phyloP scores from a whole-genome alignment of 176 grass and related monocot species.

The Triticum timopheevii region DNA sequence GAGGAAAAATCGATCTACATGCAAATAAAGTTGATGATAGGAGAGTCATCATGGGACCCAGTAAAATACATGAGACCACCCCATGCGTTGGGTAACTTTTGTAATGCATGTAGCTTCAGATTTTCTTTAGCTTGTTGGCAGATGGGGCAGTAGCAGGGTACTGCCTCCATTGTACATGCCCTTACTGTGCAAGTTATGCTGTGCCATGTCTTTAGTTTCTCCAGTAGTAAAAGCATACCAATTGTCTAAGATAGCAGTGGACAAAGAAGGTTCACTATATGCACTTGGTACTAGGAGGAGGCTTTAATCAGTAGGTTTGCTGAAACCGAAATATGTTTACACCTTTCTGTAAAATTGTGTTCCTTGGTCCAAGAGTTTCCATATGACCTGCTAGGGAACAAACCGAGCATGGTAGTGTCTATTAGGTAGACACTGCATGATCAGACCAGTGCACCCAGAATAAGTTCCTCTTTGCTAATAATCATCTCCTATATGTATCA shows the following conservation, averaged over 20 bases:
- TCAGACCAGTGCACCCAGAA: neutral
- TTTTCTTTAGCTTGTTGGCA: too few species aligned
- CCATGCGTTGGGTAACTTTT: too few species aligned
- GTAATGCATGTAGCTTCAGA: too few species aligned
- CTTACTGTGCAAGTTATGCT: conserved; percentile 24
- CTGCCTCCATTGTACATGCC: too few species aligned
- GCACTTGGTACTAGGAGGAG: neutral
- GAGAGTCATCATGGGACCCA: too few species aligned
- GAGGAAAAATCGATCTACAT: too few species aligned
- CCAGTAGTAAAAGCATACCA: neutral
- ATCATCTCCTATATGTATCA: neutral
- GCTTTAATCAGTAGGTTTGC: neutral
- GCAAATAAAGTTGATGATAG: too few species aligned
- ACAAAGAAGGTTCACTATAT: conserved; percentile 17
- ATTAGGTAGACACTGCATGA: conserved; percentile 1
- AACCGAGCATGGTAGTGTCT: neutral
- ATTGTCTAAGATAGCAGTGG: neutral
- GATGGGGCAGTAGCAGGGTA: too few species aligned
- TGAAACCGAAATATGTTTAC: neutral
- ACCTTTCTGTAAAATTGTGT: conserved; percentile 4
- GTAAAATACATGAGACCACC: too few species aligned
- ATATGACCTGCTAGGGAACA: conserved; percentile 3
- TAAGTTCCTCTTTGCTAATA: conserved; percentile 1
- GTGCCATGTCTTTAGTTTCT: conserved; percentile 12
- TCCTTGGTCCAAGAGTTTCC: neutral